These are phyloP conservation scores for Monosporascus sp. DNA, from an alignment of 2,329 filamentous ascomycete species.

Conservation along the genomic window DNA sequence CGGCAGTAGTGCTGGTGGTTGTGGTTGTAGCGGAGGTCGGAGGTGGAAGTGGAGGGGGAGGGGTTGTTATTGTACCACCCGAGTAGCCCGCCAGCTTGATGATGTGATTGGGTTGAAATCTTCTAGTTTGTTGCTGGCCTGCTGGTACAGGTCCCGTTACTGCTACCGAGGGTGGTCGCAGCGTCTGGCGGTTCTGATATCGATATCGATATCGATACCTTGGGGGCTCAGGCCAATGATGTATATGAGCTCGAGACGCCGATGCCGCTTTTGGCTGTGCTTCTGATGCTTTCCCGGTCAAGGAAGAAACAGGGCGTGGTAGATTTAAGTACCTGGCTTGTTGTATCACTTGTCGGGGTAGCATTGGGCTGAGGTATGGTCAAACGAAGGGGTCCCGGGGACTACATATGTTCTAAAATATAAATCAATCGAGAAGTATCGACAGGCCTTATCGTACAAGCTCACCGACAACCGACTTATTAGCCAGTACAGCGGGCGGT, in stretches of 20 bases:
- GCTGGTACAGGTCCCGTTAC: too few species aligned
- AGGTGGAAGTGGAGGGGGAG: constrained; percentile 26
- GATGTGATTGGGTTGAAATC: constrained; percentile 23
- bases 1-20: background rate
- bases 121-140: constrained; percentile 1
- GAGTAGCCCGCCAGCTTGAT: constrained; percentile 21
- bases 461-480: background rate
- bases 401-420: background rate
- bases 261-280: background rate
- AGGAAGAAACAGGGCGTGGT: background rate
- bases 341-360: background rate
- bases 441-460: background rate
- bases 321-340: background rate
- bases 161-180: too few species aligned
- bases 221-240: background rate
- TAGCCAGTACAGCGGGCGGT: background rate
- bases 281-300: background rate
- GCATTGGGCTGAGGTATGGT: background rate
- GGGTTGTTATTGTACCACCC: constrained; percentile 20
- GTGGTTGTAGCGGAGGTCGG: constrained; percentile 1
- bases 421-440: background rate
- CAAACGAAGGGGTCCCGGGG: background rate
- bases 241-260: background rate
- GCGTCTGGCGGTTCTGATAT: too few species aligned
- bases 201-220: too few species aligned